Base-by-base conservation (phyloP, 1,284 basidiomycete genomes). In the Ganoderma sinense region DNA sequence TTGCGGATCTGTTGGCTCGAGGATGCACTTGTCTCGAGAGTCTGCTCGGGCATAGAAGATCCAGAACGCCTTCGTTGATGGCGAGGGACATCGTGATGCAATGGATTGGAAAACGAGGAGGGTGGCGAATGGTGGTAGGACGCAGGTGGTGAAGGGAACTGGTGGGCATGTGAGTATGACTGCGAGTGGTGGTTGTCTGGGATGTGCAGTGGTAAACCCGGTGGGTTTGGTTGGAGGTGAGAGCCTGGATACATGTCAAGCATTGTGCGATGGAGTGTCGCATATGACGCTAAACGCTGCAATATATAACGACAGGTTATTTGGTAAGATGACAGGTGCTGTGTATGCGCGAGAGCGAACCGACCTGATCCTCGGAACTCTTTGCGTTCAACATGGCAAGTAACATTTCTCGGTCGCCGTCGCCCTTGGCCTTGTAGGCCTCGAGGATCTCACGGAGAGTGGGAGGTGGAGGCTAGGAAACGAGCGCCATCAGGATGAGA, bases 331-430 rank as follows among this genome's bases (percentile, higher is more conserved):
- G 61, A 65, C 62, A 67, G 59, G 66, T 36, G 62, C 56, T 31
- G n/a, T 66, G 60, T 67, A 65, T 53, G 51, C 60, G 66, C 33
- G 33, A 48, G 51, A 61, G 53, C 18, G 43, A 13, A 79, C 85
- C 67, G 59, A 91, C 91, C 88, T 96, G 93, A 79, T 97, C 95
- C 79, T 97, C 95, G 31, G 95, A 91, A 70, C 90, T 89, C 84
- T 97, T 97, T 79, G 95, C 95, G 72, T 92, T 94, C 65, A 97
- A 85, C 86, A 97, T 94, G 74, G 94, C 89, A 62, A 97, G 86
- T 33, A 97, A 85, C 88, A 96, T 92, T 67, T 96, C 94, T 51
- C 95, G 87, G 85, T 97, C 95, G 61, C 94, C 95, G 73, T 96
- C 94, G 69, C 95, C 95, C 75, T 91, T 93, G 53, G 88, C 82